Evolutionary conservation across 176 grass and related monocot genomes (phyloP).

Genomic region (Phoenix roebelenii): DNA sequence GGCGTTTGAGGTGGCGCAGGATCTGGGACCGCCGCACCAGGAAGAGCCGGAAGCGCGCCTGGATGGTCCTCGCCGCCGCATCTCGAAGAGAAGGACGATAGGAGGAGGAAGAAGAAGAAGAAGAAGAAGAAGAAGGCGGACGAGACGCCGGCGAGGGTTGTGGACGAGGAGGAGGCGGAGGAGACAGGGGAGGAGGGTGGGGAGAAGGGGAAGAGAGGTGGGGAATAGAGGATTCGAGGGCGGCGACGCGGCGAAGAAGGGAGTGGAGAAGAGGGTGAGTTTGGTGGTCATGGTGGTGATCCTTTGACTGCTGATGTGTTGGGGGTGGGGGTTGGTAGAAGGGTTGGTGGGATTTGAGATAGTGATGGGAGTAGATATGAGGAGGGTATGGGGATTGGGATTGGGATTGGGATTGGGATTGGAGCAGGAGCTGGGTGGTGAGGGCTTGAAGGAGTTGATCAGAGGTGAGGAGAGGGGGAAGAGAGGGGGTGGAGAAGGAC

Average conservation of each 20-base stretch:
- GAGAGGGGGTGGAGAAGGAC: constrained; percentile 1
- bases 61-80: constrained; percentile 70
- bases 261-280: constrained; percentile 42
- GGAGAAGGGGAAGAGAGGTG: constrained; percentile 11
- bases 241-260: constrained; percentile 56
- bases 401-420: constrained; percentile 22
- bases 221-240: constrained; percentile 50
- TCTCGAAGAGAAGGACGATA: constrained; percentile 25
- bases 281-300: background rate
- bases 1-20: constrained; percentile 76
- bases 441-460: constrained; percentile 17
- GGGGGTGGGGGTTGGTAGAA: constrained; percentile 9
- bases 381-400: background rate
- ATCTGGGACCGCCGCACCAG: constrained; percentile 74
- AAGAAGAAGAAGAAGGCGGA: background rate
- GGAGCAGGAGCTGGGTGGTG: constrained; percentile 15
- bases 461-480: constrained; percentile 15
- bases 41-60: constrained; percentile 68
- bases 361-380: constrained; percentile 13
- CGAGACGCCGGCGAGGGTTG: background rate
- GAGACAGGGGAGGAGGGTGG: background rate
- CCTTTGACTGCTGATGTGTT: too few relatives aligned
- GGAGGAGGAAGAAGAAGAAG: background rate
- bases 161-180: constrained; percentile 9
- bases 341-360: constrained; percentile 26